phyloP scores from a whole-genome alignment of 2,329 filamentous ascomycete species.

The Pestalotiopsis sp. region DNA sequence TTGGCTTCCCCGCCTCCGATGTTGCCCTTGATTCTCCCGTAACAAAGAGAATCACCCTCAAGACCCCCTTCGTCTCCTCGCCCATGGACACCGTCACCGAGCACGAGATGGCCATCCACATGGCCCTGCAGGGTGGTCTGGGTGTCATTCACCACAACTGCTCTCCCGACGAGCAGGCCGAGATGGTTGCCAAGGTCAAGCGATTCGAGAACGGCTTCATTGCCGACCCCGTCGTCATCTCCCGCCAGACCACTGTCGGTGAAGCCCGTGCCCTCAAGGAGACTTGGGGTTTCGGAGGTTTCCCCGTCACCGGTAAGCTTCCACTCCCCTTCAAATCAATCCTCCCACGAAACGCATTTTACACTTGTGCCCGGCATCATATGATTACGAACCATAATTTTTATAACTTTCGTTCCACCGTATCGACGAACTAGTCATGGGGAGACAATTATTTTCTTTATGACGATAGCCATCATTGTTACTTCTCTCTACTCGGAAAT shows the following conservation, averaged over 20 bases:
- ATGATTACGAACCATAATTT: slow-evolving; percentile 81
- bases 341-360: not conserved
- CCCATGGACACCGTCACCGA: slow-evolving; percentile 99
- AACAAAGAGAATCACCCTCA: slow-evolving; percentile 93
- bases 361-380: slow-evolving; percentile 14
- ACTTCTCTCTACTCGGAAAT: slow-evolving; percentile 9
- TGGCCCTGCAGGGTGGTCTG: slow-evolving; percentile 83
- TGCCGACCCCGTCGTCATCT: slow-evolving; percentile 90
- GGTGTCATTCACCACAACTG: slow-evolving; percentile 99
- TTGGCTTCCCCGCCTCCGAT: slow-evolving; percentile 92
- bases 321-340: not conserved
- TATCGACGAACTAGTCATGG: slow-evolving; percentile 86
- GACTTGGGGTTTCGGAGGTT: slow-evolving; percentile 98
- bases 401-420: slow-evolving; percentile 99
- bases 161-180: slow-evolving; percentile 93
- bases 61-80: slow-evolving; percentile 95
- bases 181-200: slow-evolving; percentile 99
- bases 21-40: slow-evolving; percentile 88
- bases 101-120: slow-evolving; percentile 99
- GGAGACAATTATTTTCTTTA: slow-evolving; percentile 65
- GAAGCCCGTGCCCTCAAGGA: slow-evolving; percentile 93
- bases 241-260: slow-evolving; percentile 81
- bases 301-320: slow-evolving; percentile 93
- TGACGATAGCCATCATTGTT: slow-evolving; percentile 36
- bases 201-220: slow-evolving; percentile 99